Evolutionary conservation across 148 eudicot genomes (phyloP).

Genomic region (Linanthus parryae): DNA sequence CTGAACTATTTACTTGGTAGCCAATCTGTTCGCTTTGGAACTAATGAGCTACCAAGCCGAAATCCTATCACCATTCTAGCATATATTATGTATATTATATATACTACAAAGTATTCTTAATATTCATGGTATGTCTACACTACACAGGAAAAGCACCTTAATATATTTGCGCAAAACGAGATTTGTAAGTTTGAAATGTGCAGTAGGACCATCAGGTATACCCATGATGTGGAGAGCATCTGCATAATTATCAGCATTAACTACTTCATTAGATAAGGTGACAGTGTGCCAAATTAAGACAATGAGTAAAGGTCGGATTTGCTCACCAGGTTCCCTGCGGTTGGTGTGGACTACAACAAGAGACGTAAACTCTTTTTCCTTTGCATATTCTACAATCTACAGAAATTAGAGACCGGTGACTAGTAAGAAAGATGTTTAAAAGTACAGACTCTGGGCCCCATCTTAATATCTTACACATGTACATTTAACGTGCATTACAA

Average conservation of each 20-base stretch:
- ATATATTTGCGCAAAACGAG: slow-evolving; percentile 85
- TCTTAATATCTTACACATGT: no score
- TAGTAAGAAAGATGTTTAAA: no score
- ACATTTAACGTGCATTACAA: no score
- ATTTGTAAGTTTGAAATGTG: slow-evolving; percentile 87
- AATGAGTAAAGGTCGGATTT: background rate
- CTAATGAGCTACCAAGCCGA: no score
- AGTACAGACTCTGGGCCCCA: no score
- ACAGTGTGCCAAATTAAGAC: background rate
- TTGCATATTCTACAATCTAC: slow-evolving; percentile 86
- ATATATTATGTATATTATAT: no score
- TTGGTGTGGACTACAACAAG: slow-evolving; percentile 84
- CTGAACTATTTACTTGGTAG: no score
- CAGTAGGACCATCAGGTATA: slow-evolving; percentile 96
- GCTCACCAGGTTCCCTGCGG: slow-evolving; percentile 87
- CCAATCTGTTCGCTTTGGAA: no score
- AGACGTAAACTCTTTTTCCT: slow-evolving; percentile 74
- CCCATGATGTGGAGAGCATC: slow-evolving; percentile 81
- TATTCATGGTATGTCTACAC: no score
- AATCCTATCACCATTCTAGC: no score
- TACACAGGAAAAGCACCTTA: no score
- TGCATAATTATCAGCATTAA: slow-evolving; percentile 20
- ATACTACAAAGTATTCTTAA: no score
- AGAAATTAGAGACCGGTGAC: slow-evolving; percentile 9
- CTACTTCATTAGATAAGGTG: background rate